Conservation (phyloP, 331 rosid genomes). For the Rhamnella rubrinervis region DNA sequence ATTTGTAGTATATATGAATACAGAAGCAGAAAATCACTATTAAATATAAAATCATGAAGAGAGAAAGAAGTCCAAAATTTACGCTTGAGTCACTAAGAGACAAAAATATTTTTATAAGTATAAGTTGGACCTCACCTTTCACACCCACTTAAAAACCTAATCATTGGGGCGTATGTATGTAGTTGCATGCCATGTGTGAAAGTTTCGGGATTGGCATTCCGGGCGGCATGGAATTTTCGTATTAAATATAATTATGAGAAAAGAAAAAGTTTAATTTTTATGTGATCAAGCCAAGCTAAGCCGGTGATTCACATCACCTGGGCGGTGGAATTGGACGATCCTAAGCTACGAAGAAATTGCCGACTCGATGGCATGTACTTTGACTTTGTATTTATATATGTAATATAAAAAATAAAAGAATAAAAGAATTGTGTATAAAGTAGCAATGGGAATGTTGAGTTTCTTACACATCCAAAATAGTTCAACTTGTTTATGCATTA, state of each 20-base stretch:
- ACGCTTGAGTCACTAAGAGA: constrained; percentile 11
- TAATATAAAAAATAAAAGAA: background rate
- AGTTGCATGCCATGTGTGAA: constrained; percentile 41
- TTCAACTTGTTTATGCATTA: constrained; percentile 2
- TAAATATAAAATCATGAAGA: constrained; percentile 1
- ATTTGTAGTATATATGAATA: background rate
- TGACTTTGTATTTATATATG: too few relatives aligned
- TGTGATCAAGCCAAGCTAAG: background rate
- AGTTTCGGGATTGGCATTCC: constrained; percentile 29
- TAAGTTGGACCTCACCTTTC: constrained; percentile 20
- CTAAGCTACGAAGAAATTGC: constrained; percentile 10
- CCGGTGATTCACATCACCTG: constrained; percentile 3
- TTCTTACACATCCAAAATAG: constrained; percentile 29
- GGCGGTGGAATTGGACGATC: constrained; percentile 14
- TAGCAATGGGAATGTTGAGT: constrained; percentile 29
- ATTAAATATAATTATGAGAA: background rate
- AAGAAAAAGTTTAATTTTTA: background rate
- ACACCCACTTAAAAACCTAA: constrained; percentile 32
- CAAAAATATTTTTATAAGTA: background rate
- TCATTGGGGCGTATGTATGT: constrained; percentile 26
- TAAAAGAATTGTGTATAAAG: constrained; percentile 8
- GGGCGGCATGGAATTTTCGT: constrained; percentile 33
- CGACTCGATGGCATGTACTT: constrained; percentile 1
- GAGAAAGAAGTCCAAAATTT: constrained; percentile 23
- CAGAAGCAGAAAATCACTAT: background rate